Conservation (phyloP, 2,329 filamentous ascomycete species). For the Aspergillus persii region DNA sequence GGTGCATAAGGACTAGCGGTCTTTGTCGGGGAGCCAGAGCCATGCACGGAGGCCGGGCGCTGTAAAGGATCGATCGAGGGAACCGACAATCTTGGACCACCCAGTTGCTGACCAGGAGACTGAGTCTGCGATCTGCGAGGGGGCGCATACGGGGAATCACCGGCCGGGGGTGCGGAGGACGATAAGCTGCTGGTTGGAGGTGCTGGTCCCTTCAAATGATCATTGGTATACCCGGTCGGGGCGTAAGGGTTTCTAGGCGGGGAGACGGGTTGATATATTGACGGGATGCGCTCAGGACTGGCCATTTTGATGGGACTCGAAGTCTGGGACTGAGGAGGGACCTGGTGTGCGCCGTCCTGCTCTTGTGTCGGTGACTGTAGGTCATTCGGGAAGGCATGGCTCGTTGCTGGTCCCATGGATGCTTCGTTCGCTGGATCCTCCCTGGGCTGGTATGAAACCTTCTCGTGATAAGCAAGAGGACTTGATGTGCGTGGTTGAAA, state of each 20-base stretch:
- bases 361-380: slow-evolving; percentile 19
- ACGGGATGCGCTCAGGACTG: slow-evolving; percentile 5
- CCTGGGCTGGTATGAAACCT: slow-evolving; percentile 32
- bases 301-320: not conserved
- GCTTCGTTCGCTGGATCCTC: slow-evolving; percentile 19
- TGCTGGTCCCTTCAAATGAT: slow-evolving; percentile 30
- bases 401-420: slow-evolving; percentile 25
- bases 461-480: slow-evolving; percentile 56
- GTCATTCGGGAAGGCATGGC: slow-evolving; percentile 19
- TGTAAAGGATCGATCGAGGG: slow-evolving; percentile 47
- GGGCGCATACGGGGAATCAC: slow-evolving; percentile 34
- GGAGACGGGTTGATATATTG: slow-evolving; percentile 20
- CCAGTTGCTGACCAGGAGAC: slow-evolving; percentile 56
- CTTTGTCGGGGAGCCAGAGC: slow-evolving; percentile 42
- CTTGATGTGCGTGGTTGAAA: slow-evolving; percentile 66
- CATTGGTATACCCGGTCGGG: slow-evolving; percentile 30
- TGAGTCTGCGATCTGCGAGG: slow-evolving; percentile 56
- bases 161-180: slow-evolving; percentile 18
- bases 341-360: not conserved
- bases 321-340: not conserved
- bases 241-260: slow-evolving; percentile 34
- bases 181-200: slow-evolving; percentile 18
- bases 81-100: slow-evolving; percentile 45
- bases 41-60: slow-evolving; percentile 56
- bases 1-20: slow-evolving; percentile 36